Evolutionary conservation across 2,329 filamentous ascomycete species (phyloP).

Genomic region (Gaeumannomyces sp.): DNA sequence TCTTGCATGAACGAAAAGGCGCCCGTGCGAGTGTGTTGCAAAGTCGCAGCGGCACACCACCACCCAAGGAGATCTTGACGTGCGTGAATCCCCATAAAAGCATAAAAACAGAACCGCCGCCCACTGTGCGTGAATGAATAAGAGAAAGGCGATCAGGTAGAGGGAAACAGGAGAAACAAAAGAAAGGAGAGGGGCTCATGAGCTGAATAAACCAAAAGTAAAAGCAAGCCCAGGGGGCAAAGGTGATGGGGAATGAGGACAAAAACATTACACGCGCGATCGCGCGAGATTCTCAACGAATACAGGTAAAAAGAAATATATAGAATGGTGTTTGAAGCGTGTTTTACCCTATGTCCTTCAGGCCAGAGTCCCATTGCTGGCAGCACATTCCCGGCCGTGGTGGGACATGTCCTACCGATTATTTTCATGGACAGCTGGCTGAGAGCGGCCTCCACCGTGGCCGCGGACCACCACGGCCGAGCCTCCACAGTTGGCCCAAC

Average conservation of each 20-base stretch:
- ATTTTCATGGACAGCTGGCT: background rate
- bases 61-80: background rate
- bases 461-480: background rate
- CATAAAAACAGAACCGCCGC: background rate
- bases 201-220: background rate
- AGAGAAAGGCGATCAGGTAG: background rate
- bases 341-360: background rate
- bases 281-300: background rate
- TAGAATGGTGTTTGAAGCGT: background rate
- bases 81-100: background rate
- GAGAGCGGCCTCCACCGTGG: conserved; percentile 1
- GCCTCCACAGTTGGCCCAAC: conserved; percentile 3
- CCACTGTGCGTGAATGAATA: background rate
- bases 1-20: background rate
- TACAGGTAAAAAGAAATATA: background rate
- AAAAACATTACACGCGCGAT: background rate
- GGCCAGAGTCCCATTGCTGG: background rate
- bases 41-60: background rate
- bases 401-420: background rate
- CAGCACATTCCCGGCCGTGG: background rate
- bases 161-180: conserved; percentile 1
- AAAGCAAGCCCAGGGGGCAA: background rate
- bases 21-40: background rate
- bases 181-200: background rate
- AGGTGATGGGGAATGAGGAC: background rate